Conservation (phyloP, 129 eudicot species). For the Artemisia argyi region DNA sequence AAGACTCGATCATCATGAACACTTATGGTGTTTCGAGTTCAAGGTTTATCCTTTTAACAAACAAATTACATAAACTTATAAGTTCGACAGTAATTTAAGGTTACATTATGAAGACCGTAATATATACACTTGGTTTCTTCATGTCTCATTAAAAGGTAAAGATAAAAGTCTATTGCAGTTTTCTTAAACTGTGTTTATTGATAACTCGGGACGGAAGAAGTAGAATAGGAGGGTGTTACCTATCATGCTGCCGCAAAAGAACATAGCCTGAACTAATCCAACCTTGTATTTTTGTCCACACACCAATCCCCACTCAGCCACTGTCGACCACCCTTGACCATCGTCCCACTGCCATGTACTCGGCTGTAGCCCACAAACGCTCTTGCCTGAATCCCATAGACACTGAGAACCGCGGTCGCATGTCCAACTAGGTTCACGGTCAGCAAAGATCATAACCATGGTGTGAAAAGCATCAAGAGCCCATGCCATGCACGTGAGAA, state of each 20-base stretch:
- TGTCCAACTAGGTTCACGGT: slow-evolving; percentile 77
- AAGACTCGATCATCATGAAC: too few species aligned
- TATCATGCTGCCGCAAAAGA: slow-evolving; percentile 79
- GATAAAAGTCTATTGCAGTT: too few species aligned
- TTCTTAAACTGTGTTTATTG: too few species aligned
- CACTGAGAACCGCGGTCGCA: slow-evolving; percentile 34
- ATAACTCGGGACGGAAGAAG: background rate
- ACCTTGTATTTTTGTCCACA: slow-evolving; percentile 80
- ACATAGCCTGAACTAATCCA: slow-evolving; percentile 74
- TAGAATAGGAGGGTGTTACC: slow-evolving; percentile 38
- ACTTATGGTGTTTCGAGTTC: too few species aligned
- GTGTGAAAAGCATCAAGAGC: slow-evolving; percentile 75
- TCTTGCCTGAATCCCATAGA: slow-evolving; percentile 23
- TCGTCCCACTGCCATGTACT: slow-evolving; percentile 66
- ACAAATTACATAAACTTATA: background rate
- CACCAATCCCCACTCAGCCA: slow-evolving; percentile 74
- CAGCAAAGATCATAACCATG: slow-evolving; percentile 89
- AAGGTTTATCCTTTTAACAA: too few species aligned
- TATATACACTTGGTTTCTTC: too few species aligned
- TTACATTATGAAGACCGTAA: too few species aligned
- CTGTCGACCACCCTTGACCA: slow-evolving; percentile 58
- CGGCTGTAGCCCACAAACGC: slow-evolving; percentile 50
- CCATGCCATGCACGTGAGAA: slow-evolving; percentile 73
- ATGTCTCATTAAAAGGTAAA: too few species aligned
- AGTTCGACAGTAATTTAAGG: background rate